These are phyloP conservation scores for Boeremia exigua DNA, from an alignment of 2,329 filamentous ascomycete species.

Conservation along the genomic window DNA sequence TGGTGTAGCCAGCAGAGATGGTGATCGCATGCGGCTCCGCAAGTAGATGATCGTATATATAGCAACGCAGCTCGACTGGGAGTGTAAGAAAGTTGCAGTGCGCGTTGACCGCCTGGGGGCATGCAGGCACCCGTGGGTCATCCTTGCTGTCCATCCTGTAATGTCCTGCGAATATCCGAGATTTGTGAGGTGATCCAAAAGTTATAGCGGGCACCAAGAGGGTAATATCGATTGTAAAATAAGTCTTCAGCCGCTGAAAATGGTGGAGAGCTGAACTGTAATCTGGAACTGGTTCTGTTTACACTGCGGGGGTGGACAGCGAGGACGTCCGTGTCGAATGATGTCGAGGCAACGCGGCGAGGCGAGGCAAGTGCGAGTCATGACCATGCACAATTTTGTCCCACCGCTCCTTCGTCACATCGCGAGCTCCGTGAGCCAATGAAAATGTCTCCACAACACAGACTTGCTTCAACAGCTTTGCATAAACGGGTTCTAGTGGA, in stretches of 20 bases:
- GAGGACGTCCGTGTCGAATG: constrained; percentile 4
- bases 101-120: not conserved
- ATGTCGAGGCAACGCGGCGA: constrained; percentile 5
- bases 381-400: constrained; percentile 6
- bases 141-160: constrained; percentile 13
- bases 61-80: constrained; percentile 51
- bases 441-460: not conserved
- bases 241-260: not conserved
- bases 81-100: constrained; percentile 32
- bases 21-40: constrained; percentile 46
- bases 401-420: constrained; percentile 5
- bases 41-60: constrained; percentile 51
- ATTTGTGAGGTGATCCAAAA: not conserved
- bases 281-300: constrained; percentile 19
- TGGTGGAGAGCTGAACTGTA: constrained; percentile 15
- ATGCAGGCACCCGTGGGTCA: constrained; percentile 11
- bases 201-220: not conserved
- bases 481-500: constrained; percentile 14
- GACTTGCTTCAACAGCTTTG: constrained; percentile 11
- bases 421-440: constrained; percentile 6
- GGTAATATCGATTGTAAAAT: not conserved
- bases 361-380: constrained; percentile 8
- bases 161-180: not conserved
- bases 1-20: constrained; percentile 47
- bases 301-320: constrained; percentile 3